phyloP scores from a whole-genome alignment of 805 yeast genomes.

The Wickerhamiella azyma region DNA sequence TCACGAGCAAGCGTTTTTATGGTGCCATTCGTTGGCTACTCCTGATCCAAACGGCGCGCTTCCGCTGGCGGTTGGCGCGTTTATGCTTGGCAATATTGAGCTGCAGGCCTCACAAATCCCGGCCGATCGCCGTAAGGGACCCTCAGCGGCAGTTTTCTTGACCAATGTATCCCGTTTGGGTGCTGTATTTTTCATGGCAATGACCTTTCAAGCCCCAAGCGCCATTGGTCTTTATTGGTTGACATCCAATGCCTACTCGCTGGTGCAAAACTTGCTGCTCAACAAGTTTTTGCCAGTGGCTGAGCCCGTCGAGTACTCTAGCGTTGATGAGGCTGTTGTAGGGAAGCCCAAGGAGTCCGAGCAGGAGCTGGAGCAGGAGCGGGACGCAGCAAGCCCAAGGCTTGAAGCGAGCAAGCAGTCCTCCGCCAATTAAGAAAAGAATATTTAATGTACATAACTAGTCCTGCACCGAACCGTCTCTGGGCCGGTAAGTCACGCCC shows the following conservation, averaged over 20 bases:
- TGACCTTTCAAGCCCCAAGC: constrained; percentile 74
- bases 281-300: constrained; percentile 52
- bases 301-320: constrained; percentile 29
- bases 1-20: constrained; percentile 40
- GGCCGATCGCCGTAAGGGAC: constrained; percentile 19
- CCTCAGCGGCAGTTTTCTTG: constrained; percentile 26
- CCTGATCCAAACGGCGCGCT: constrained; percentile 49
- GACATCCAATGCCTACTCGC: constrained; percentile 65
- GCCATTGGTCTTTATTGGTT: constrained; percentile 83
- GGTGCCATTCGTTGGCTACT: constrained; percentile 48
- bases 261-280: constrained; percentile 58
- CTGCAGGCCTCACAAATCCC: constrained; percentile 50
- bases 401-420: too few species aligned
- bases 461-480: constrained; percentile 61
- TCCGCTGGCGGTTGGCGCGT: constrained; percentile 59
- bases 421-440: too few species aligned
- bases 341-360: neutral
- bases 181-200: constrained; percentile 66
- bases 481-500: constrained; percentile 77
- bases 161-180: constrained; percentile 62
- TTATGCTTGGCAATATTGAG: constrained; percentile 67
- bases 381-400: too few species aligned
- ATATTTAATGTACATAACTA: constrained; percentile 12
- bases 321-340: neutral
- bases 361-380: too few species aligned